Percentiles rank a stretch among this genome's conserved stretches.
phyloP scores from a whole-genome alignment of 805 yeast species.

The Schwanniomyces sp. region DNA sequence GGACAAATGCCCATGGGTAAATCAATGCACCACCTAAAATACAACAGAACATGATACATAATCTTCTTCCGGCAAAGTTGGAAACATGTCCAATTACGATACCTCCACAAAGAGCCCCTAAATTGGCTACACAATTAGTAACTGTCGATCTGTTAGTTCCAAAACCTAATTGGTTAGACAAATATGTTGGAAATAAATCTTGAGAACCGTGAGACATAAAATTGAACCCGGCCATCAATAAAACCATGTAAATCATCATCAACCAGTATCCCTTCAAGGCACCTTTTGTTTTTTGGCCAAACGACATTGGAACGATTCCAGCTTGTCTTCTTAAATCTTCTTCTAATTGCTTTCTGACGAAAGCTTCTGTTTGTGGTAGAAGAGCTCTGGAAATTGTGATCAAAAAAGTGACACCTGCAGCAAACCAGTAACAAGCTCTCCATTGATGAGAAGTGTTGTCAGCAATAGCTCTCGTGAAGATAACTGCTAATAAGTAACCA shows the following conservation, averaged over 20 bases:
- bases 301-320: constrained; percentile 7
- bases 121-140: constrained; percentile 59
- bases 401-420: constrained; percentile 64
- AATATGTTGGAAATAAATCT: constrained; percentile 67
- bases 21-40: constrained; percentile 58
- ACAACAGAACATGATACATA: constrained; percentile 51
- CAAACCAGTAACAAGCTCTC: constrained; percentile 75
- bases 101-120: constrained; percentile 72
- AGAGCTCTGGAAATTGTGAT: constrained; percentile 57
- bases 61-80: constrained; percentile 60
- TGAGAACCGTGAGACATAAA: constrained; percentile 75
- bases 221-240: constrained; percentile 65
- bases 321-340: constrained; percentile 10
- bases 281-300: constrained; percentile 6
- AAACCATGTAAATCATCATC: constrained; percentile 27
- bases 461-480: constrained; percentile 62
- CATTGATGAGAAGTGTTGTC: constrained; percentile 52
- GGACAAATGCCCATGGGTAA: constrained; percentile 58
- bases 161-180: constrained; percentile 51
- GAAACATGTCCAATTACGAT: constrained; percentile 57
- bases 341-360: constrained; percentile 24
- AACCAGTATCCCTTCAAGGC: constrained; percentile 28
- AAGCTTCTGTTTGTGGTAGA: constrained; percentile 62
- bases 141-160: constrained; percentile 52
- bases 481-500: constrained; percentile 64